These are phyloP conservation scores for Telfairia occidentalis DNA, from an alignment of 331 rosid species.

Conservation along the genomic window DNA sequence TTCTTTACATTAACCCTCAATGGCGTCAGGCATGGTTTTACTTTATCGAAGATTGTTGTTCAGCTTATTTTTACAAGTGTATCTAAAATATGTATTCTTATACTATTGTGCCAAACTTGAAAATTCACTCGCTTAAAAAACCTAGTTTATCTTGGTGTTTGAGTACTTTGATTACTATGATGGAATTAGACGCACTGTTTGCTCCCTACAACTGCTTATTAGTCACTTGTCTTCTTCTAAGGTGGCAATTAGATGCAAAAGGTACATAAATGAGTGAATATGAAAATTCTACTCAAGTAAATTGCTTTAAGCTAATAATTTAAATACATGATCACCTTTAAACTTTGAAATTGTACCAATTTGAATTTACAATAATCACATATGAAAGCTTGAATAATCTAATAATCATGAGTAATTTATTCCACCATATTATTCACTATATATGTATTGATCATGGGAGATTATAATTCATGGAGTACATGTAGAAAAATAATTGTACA, in stretches of 20 bases:
- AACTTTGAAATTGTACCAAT: too few relatives aligned
- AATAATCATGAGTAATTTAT: too few relatives aligned
- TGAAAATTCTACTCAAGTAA: not conserved
- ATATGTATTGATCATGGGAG: too few relatives aligned
- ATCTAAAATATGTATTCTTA: not conserved
- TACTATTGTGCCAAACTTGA: not conserved
- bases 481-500: too few relatives aligned
- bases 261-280: not conserved
- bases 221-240: not conserved
- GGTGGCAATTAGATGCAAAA: not conserved
- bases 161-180: too few relatives aligned
- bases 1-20: conserved; percentile 7
- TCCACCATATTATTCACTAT: too few relatives aligned
- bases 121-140: not conserved
- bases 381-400: too few relatives aligned
- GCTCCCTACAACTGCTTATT: not conserved
- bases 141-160: not conserved
- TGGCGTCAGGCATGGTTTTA: conserved; percentile 23
- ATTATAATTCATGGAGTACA: too few relatives aligned
- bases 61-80: not conserved
- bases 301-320: not conserved
- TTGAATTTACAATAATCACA: too few relatives aligned
- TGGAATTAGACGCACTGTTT: not conserved
- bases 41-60: not conserved
- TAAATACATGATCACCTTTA: not conserved